A percentile compares a stretch with the other conserved stretches of the same genome.
phyloP scores from a whole-genome alignment of 352 stramenopile genomes.

The Globisporangium spiculum region DNA sequence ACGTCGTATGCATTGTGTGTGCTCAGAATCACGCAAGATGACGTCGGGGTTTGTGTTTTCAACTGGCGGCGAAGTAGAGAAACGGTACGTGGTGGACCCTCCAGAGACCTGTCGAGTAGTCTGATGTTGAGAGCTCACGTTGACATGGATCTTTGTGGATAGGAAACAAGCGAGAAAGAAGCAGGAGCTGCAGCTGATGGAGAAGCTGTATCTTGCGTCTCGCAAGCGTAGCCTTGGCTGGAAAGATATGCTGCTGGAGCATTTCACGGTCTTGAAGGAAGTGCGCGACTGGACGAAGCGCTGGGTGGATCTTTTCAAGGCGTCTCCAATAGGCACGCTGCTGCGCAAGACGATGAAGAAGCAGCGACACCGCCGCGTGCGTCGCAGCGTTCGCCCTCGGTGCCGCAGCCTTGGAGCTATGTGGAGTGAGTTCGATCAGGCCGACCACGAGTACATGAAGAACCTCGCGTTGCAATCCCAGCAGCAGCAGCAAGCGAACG shows the following conservation, averaged over 20 bases:
- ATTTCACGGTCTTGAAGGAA: constrained; percentile 37
- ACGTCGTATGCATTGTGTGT: neutral
- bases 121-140: neutral
- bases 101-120: neutral
- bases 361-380: constrained; percentile 16
- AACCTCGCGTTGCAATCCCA: constrained; percentile 20
- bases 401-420: neutral
- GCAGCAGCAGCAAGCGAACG: neutral
- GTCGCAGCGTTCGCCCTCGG: constrained; percentile 7
- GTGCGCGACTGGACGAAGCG: constrained; percentile 26
- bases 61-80: constrained; percentile 15
- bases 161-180: constrained; percentile 29
- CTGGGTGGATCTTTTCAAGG: constrained; percentile 30
- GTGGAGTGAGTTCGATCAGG: constrained; percentile 46
- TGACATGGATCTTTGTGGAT: neutral
- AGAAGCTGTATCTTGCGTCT: constrained; percentile 41
- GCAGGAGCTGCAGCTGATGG: constrained; percentile 44
- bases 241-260: constrained; percentile 33
- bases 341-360: constrained; percentile 15
- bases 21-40: constrained; percentile 17
- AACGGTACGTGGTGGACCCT: constrained; percentile 3
- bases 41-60: constrained; percentile 22
- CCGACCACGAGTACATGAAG: constrained; percentile 46
- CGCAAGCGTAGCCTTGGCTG: constrained; percentile 36
- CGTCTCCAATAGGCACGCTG: constrained; percentile 11